Evolutionary conservation across 345 rosid species (phyloP).

Genomic region (Acer saccharum): DNA sequence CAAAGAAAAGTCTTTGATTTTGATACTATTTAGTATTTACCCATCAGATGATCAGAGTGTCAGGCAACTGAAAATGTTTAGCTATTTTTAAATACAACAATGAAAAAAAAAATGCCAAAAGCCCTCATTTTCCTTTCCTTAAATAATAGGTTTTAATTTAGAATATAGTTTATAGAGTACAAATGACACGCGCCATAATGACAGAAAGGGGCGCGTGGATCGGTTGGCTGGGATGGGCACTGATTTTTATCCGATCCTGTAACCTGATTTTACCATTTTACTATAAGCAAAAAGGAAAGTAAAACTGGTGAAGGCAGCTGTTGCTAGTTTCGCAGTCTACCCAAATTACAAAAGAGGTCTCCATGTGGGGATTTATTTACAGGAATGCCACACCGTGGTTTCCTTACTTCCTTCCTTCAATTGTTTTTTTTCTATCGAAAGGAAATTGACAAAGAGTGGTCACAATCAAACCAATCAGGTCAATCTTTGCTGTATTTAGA

Average conservation of each 20-base stretch:
- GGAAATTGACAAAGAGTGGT: slow-evolving; percentile 2
- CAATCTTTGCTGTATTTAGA: slow-evolving; percentile 12
- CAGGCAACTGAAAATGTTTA: background rate
- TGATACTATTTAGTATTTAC: too few species aligned
- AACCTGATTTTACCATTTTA: slow-evolving; percentile 13
- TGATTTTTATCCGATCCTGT: background rate
- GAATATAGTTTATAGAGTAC: background rate
- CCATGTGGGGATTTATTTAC: background rate
- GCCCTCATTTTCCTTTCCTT: background rate
- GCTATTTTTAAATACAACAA: background rate
- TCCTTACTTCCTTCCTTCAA: background rate
- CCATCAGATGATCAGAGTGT: background rate
- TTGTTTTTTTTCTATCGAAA: background rate
- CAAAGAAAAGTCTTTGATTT: too few species aligned
- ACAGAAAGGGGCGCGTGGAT: slow-evolving; percentile 1
- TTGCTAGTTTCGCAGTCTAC: background rate
- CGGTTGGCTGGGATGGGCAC: background rate
- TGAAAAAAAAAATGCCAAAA: slow-evolving; percentile 4
- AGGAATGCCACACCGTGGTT: background rate
- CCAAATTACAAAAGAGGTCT: background rate
- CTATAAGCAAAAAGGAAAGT: slow-evolving; percentile 1
- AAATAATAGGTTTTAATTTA: background rate
- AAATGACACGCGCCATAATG: background rate
- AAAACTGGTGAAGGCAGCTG: background rate
- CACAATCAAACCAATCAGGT: slow-evolving; percentile 18